Base-by-base conservation (phyloP, 176 grass and related monocot genomes). In the Saccharum officinarum region DNA sequence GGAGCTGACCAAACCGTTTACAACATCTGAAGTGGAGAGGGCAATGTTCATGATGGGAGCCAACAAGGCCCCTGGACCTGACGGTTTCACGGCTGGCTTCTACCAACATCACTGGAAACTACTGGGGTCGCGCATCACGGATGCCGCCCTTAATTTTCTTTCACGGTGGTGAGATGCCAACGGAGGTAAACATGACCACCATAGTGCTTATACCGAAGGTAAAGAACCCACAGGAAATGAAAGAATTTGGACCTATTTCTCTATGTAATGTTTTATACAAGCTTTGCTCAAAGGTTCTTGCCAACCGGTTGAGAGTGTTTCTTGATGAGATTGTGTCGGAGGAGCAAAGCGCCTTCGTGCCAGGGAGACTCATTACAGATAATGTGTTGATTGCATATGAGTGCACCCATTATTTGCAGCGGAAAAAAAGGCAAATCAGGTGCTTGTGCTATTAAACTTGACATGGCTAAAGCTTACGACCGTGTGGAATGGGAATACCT, bases 21-120 rank as follows among this genome's bases (percentile, higher is more conserved):
- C 1, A 0, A 3, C 36, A 0, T 7, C 8, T 3, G 67, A 69
- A 11, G 67, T 39, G 1, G 18, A 69, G 1, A 13, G 1, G 0
- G 36, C 67, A 0, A 0, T 69, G 34, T 39, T 40, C 1, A 40
- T 20, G 67, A 40, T 69, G 67, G 67, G 36, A 0, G 13, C 67
- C 0, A 69, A 37, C 1, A 69, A 69, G 8, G 36, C 33, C 1
- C 34, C 16, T 0, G 67, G 8, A 0, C 36, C 34, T 1, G 36
- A 4, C 6, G 67, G 67, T 2, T 69, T 69, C 3, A 46, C 44
- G 0, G 44, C 44, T 4, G 44, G 44, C 12, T 46, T 46, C 17
- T 69, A n/a, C n/a, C n/a, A n/a, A n/a, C n/a, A n/a, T n/a, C n/a
- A n/a, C n/a, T n/a, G n/a, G n/a, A n/a, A n/a, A n/a, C n/a, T n/a